Conservation (phyloP, 495 filamentous ascomycete genomes). For the Podospora sp. region DNA sequence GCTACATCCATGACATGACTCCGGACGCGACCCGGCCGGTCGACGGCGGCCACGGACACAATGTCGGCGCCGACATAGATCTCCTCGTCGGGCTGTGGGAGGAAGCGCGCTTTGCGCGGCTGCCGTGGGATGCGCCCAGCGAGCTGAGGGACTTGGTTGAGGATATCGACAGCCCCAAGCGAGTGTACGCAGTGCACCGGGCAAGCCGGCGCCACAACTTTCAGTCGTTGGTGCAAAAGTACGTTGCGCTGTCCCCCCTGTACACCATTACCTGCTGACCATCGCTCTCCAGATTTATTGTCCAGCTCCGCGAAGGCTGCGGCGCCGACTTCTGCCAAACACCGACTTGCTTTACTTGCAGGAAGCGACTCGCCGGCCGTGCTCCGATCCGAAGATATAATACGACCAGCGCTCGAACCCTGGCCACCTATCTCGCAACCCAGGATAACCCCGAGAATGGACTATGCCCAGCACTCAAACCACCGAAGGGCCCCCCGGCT, state of each 20-base stretch:
- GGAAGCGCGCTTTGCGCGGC: conserved; percentile 51
- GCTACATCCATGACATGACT: conserved; percentile 54
- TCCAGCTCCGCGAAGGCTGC: conserved; percentile 84
- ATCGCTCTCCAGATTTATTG: conserved; percentile 66
- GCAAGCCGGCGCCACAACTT: conserved; percentile 56
- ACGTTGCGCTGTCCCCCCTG: conserved; percentile 26
- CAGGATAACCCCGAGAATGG: conserved; percentile 74
- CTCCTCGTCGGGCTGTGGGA: conserved; percentile 55
- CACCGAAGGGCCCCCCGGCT: conserved; percentile 43
- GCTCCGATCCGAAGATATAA: conserved; percentile 74
- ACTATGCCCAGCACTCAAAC: conserved; percentile 63
- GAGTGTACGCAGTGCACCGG: conserved; percentile 54
- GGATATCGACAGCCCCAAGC: conserved; percentile 55
- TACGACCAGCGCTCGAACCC: conserved; percentile 68
- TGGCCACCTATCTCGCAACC: conserved; percentile 78
- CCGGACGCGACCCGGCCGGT: conserved; percentile 47
- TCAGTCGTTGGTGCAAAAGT: conserved; percentile 58
- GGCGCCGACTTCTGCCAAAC: conserved; percentile 68
- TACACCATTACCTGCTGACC: background rate
- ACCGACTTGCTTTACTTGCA: conserved; percentile 78
- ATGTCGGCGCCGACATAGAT: conserved; percentile 35
- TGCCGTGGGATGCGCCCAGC: conserved; percentile 54
- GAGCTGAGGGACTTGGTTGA: conserved; percentile 53
- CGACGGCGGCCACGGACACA: conserved; percentile 28
- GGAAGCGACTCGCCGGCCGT: conserved; percentile 63